Evolutionary conservation across 2,329 filamentous ascomycete species (phyloP).

Genomic region (Phialophora verrucosa): DNA sequence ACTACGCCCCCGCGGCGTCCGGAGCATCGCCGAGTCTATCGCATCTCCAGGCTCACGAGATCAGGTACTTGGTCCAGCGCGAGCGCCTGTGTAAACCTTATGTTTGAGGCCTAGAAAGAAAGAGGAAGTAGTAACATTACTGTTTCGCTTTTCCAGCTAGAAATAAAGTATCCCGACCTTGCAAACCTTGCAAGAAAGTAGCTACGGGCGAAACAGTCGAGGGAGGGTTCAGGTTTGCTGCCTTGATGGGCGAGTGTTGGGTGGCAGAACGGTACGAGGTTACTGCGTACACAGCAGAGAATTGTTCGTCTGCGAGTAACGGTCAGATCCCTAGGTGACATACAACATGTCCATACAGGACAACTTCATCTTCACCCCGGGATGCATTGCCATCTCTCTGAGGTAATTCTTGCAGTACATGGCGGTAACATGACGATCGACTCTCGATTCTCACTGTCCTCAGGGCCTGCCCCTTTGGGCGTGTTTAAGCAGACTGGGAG

Average conservation of each 20-base stretch:
- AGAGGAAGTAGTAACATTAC: slow-evolving; percentile 10
- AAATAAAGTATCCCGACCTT: not conserved
- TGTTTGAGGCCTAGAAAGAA: slow-evolving; percentile 1
- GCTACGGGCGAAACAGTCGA: not conserved
- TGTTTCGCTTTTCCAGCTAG: not conserved
- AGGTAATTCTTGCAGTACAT: not conserved
- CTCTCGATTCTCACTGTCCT: not conserved
- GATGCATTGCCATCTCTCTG: not conserved
- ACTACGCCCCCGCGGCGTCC: slow-evolving; percentile 6
- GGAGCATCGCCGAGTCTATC: slow-evolving; percentile 15
- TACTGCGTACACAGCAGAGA: not conserved
- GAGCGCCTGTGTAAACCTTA: slow-evolving; percentile 7
- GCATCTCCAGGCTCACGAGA: not conserved
- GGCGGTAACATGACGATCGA: not conserved
- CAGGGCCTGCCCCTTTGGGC: not conserved
- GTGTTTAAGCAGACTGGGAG: not conserved
- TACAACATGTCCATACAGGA: not conserved
- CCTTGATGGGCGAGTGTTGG: not conserved
- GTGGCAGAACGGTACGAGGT: not conserved
- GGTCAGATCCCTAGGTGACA: not conserved
- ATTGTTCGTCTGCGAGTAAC: not conserved
- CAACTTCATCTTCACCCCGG: not conserved
- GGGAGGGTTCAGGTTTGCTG: not conserved
- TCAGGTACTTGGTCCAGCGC: not conserved
- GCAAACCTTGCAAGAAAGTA: not conserved